A percentile compares a stretch with the other conserved stretches of the same genome.
phyloP scores from a whole-genome alignment of 371 early-diverging fungal genomes.

The Apophysomyces ossiformis region DNA sequence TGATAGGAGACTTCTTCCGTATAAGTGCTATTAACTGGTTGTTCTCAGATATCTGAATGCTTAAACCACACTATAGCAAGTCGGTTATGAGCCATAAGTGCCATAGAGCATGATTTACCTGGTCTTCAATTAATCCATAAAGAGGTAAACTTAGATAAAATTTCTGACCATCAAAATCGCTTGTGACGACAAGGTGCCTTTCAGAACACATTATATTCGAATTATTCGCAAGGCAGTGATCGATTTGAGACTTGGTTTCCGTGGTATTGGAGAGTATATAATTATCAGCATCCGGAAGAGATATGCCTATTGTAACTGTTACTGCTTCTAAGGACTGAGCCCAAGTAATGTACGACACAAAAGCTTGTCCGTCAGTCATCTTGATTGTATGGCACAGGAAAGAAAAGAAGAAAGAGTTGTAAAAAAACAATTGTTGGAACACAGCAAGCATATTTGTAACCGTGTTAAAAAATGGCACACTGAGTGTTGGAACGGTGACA shows the following conservation, averaged over 20 bases:
- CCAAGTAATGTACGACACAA: neutral
- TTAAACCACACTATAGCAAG: neutral
- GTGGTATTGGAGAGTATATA: neutral
- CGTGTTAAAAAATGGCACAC: neutral
- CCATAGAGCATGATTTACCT: neutral
- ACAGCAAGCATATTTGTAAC: slow-evolving; percentile 3
- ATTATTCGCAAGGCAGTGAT: neutral
- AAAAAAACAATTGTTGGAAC: neutral
- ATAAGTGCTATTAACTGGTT: neutral
- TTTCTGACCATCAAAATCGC: neutral
- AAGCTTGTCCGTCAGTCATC: neutral
- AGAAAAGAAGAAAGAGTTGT: neutral
- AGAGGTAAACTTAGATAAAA: slow-evolving; percentile 6
- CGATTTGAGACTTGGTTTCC: neutral
- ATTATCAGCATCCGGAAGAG: neutral
- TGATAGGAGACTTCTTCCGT: slow-evolving; percentile 2
- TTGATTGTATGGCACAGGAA: neutral
- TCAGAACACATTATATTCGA: neutral
- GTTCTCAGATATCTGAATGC: neutral
- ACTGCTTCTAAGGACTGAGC: neutral
- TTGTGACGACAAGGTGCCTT: neutral
- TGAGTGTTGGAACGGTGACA: neutral
- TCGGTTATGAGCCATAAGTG: neutral
- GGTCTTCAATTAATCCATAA: neutral
- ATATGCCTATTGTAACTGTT: neutral